phyloP scores from a whole-genome alignment of 371 early-diverging fungal species.

The Haplosporangium sp. region DNA sequence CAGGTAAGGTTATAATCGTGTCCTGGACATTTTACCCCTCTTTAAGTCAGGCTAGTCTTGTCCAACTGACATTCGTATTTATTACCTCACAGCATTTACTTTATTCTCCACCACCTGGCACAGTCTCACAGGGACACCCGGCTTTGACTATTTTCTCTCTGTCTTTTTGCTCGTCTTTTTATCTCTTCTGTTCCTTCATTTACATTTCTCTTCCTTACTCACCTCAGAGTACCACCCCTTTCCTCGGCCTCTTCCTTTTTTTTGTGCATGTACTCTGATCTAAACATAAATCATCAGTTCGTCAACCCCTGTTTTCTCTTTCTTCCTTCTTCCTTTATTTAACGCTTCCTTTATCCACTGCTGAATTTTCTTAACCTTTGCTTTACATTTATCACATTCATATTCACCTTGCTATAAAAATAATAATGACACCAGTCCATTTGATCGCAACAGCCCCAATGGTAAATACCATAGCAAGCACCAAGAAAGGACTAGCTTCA shows the following conservation, averaged over 20 bases:
- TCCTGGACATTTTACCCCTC: not conserved
- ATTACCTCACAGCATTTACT: slow-evolving; percentile 4
- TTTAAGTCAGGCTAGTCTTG: not conserved
- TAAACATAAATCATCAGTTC: not conserved
- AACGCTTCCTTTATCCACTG: not conserved
- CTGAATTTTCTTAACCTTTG: not conserved
- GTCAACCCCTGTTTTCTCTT: not conserved
- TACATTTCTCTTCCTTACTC: not conserved
- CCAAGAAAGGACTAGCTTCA: slow-evolving; percentile 8
- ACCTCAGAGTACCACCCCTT: not conserved
- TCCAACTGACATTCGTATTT: not conserved
- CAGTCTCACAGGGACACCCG: not conserved
- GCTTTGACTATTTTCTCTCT: not conserved
- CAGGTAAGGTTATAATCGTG: not conserved
- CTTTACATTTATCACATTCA: not conserved
- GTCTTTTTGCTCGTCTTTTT: not conserved
- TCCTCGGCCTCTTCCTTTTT: not conserved
- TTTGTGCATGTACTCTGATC: not conserved
- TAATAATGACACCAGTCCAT: slow-evolving; percentile 12
- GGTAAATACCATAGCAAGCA: not conserved
- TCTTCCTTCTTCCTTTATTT: not conserved
- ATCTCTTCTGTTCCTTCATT: not conserved
- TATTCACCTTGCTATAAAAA: not conserved
- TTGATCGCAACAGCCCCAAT: slow-evolving; percentile 11
- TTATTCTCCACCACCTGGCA: not conserved